Conservation (phyloP, 371 early-diverging fungal genomes). For the Apophysomyces ossiformis region DNA sequence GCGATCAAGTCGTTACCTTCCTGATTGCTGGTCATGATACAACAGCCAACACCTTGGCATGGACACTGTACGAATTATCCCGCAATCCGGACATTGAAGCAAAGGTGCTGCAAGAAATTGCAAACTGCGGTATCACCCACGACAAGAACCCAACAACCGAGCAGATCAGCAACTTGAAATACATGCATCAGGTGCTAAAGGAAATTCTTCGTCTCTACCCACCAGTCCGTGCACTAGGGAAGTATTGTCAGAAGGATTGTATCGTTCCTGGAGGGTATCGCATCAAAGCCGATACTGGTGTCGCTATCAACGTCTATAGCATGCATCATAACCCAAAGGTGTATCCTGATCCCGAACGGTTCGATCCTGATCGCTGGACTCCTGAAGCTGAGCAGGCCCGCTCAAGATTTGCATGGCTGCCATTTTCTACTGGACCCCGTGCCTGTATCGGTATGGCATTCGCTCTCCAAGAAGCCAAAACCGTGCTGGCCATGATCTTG, state of each 20-base stretch:
- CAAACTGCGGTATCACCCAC: constrained; percentile 44
- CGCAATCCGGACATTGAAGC: constrained; percentile 50
- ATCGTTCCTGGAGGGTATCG: constrained; percentile 52
- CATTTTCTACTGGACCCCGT: constrained; percentile 56
- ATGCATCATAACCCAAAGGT: constrained; percentile 54
- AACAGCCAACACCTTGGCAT: constrained; percentile 56
- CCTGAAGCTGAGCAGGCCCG: constrained; percentile 61
- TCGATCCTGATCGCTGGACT: constrained; percentile 61
- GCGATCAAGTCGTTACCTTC: constrained; percentile 65
- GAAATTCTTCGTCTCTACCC: constrained; percentile 59
- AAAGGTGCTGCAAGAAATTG: constrained; percentile 57
- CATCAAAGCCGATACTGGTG: constrained; percentile 27
- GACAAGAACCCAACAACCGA: constrained; percentile 44
- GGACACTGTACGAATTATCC: constrained; percentile 49
- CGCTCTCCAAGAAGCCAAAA: constrained; percentile 64
- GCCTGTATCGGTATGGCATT: constrained; percentile 58
- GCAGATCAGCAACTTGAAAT: constrained; percentile 50
- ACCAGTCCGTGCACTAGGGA: constrained; percentile 49
- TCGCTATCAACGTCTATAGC: constrained; percentile 32
- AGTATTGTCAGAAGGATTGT: constrained; percentile 57
- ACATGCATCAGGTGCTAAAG: constrained; percentile 52
- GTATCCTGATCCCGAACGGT: constrained; percentile 50
- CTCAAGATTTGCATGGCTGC: constrained; percentile 58
- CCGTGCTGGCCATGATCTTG: constrained; percentile 55
- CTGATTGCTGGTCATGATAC: constrained; percentile 62